Evolutionary conservation across 257 asterid genomes (phyloP), one percentile per base, ranked within the genome.

Genomic region (Lavandula angustifolia): DNA sequence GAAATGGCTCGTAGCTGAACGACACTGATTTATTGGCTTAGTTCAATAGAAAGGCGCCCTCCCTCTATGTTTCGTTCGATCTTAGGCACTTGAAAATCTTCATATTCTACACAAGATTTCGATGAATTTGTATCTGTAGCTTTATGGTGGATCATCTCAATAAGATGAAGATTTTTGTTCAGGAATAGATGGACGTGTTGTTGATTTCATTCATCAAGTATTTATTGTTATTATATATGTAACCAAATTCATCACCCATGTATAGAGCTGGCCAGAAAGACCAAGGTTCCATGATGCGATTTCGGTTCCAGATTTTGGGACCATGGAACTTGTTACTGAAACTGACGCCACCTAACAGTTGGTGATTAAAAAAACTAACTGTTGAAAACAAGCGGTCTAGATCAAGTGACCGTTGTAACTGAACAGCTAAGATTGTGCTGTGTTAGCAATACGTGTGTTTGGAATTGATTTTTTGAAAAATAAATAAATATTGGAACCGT

Each of bases 1-100:
- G 72, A 60, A 72, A 27, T 5, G 37, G 11, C 16, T 44, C 46
- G 10, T 49, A 12, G 68, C 62, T 4, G 52, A 47, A 54, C 12
- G 68, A 55, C 35, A 60, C 51, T 17, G 32, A 29, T 59, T 29
- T 52, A 14, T 52, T 27, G 49, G 62, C 64, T 58, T 32, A 46
- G 46, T 51, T 70, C 49, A 29, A 29, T 13, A 32, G 31, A 8
- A 41, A 35, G 32, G 31, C 18, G 3, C 16, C 6, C 47, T 62
- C 16, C 6, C 47, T 62, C 4, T 41, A 42, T 18, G 56, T 43
- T 61, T 13, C 7, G 6, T 61, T 27, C 7, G 12, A 55, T 57
- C 17, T 71, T 32, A n/a, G 29, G 32, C 59, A 59, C 47, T 65
- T 32, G 35, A 14, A 9, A 53, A 37, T 9, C 62, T 35, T 43